phyloP scores from a whole-genome alignment of 2,329 filamentous ascomycete genomes.

The Xylariaceae sp. region DNA sequence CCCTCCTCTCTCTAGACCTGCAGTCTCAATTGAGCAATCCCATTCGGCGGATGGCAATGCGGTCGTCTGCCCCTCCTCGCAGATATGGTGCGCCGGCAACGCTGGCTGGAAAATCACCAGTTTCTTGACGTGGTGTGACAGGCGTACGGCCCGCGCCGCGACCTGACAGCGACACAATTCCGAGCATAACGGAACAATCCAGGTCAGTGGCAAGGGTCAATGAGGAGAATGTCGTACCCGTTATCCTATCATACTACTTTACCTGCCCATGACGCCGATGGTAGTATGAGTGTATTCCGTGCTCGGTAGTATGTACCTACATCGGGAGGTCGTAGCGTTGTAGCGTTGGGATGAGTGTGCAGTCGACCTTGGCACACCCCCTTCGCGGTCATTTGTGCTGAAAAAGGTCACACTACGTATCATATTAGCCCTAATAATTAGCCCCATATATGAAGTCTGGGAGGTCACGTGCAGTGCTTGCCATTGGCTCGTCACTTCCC shows the following conservation, averaged over 20 bases:
- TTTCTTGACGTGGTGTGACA: background rate
- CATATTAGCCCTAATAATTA: conserved; percentile 9
- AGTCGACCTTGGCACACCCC: background rate
- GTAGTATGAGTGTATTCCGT: too few relatives aligned
- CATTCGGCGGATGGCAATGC: background rate
- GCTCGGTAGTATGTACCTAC: too few relatives aligned
- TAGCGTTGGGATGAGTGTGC: background rate
- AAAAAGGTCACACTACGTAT: background rate
- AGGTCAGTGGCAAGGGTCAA: too few relatives aligned
- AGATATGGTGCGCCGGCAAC: background rate
- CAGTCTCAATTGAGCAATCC: background rate
- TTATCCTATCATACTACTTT: too few relatives aligned
- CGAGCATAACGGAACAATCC: too few relatives aligned
- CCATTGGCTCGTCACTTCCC: conserved; percentile 1
- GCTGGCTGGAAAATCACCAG: background rate
- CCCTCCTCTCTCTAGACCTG: background rate
- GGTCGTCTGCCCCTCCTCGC: background rate
- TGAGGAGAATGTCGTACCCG: too few relatives aligned
- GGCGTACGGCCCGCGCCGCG: background rate
- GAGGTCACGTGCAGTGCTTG: conserved; percentile 7
- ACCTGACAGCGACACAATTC: background rate
- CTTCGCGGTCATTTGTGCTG: background rate
- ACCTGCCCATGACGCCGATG: too few relatives aligned
- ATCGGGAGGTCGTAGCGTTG: too few relatives aligned
- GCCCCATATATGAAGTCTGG: conserved; percentile 9